Conservation (phyloP, 805 yeast genomes). For the Saturnispora ahearnii region DNA sequence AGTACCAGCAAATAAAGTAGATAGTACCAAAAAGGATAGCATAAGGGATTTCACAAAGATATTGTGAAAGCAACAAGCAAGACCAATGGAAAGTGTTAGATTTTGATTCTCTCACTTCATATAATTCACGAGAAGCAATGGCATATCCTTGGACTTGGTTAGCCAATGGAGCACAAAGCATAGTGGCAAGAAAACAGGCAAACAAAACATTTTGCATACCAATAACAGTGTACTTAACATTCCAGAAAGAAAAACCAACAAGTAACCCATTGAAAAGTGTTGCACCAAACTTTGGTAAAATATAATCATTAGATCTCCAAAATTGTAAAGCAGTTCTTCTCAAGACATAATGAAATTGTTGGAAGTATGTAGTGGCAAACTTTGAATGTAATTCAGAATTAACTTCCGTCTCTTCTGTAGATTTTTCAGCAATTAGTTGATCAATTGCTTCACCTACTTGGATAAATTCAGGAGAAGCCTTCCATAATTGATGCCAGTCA, state of each 20-base stretch:
- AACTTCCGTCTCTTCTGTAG: slow-evolving; percentile 10
- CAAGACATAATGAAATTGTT: slow-evolving; percentile 30
- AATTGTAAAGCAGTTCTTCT: slow-evolving; percentile 33
- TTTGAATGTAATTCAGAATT: slow-evolving; percentile 16
- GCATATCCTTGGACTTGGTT: slow-evolving; percentile 60
- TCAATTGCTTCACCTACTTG: slow-evolving; percentile 25
- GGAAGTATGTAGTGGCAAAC: slow-evolving; percentile 39
- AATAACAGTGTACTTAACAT: slow-evolving; percentile 40
- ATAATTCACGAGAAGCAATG: slow-evolving; percentile 51
- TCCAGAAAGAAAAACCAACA: slow-evolving; percentile 65
- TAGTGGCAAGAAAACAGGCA: slow-evolving; percentile 44
- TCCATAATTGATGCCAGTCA: slow-evolving; percentile 64
- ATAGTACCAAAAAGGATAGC: slow-evolving; percentile 40
- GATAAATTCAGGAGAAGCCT: slow-evolving; percentile 23
- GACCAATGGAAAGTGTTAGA: slow-evolving; percentile 74
- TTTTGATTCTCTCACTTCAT: slow-evolving; percentile 61
- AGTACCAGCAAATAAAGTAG: slow-evolving; percentile 34
- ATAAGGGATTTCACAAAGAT: slow-evolving; percentile 55
- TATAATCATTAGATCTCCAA: slow-evolving; percentile 42
- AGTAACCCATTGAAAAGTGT: slow-evolving; percentile 34
- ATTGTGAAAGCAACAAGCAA: slow-evolving; percentile 43
- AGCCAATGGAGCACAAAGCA: slow-evolving; percentile 48
- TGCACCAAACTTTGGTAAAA: slow-evolving; percentile 39
- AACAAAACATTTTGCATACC: slow-evolving; percentile 55
- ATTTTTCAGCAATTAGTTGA: slow-evolving; percentile 18